These are phyloP conservation scores for Ophiocytium majus DNA, from an alignment of 352 stramenopile genomes.

Conservation along the genomic window DNA sequence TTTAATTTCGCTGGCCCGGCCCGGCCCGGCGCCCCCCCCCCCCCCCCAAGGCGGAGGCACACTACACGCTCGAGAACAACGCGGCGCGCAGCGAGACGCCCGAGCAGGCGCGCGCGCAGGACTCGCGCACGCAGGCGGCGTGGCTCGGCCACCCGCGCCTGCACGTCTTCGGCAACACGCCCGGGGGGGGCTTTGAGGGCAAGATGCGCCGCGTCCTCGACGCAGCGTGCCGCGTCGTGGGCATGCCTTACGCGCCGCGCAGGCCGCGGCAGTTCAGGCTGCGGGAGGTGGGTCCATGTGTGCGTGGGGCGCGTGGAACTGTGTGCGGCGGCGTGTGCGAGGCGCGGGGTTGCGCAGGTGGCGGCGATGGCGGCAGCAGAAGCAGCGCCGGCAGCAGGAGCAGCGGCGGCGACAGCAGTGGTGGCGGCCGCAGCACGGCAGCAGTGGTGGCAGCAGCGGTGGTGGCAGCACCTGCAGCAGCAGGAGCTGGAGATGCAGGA, in stretches of 20 bases:
- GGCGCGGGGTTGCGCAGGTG: neutral
- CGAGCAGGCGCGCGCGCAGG: constrained; percentile 41
- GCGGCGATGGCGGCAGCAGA: neutral
- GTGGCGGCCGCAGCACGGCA: neutral
- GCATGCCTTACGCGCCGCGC: constrained; percentile 42
- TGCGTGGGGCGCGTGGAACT: neutral
- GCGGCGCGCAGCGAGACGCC: constrained; percentile 80
- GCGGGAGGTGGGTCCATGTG: neutral
- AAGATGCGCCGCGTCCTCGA: constrained; percentile 42
- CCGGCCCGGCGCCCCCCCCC: too few relatives aligned
- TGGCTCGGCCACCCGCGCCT: constrained; percentile 52
- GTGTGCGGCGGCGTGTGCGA: neutral
- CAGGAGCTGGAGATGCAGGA: too few relatives aligned
- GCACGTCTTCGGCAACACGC: constrained; percentile 48
- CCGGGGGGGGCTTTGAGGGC: constrained; percentile 39
- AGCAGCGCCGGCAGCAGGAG: neutral
- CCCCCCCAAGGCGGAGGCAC: too few relatives aligned
- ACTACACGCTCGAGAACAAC: constrained; percentile 97
- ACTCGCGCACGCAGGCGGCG: constrained; percentile 34
- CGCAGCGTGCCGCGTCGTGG: constrained; percentile 39
- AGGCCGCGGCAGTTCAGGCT: constrained; percentile 39
- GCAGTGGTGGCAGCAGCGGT: neutral
- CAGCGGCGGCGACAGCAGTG: neutral
- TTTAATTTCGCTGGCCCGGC: too few relatives aligned
- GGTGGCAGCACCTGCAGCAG: too few relatives aligned